Evolutionary conservation across 176 grass and related monocot species (phyloP), one percentile per base, ranked within the genome.

Genomic region (Musa itinerans): DNA sequence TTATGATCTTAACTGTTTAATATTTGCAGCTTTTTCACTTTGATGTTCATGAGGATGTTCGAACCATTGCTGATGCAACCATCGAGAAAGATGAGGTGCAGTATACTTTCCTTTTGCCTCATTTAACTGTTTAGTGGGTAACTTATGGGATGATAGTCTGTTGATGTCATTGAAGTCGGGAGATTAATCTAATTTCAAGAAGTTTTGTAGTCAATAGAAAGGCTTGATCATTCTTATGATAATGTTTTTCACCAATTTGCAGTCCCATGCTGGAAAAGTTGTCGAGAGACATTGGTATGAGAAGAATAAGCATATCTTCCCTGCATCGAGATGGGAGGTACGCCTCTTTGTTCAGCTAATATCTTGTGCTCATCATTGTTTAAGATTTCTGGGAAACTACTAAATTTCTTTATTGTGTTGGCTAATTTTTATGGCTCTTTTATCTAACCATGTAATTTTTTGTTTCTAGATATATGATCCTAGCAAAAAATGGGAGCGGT

Each of bases 291-390:
- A 99, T 76, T 99, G 95, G 91, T 99, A 92, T 2, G 95, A 99
- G 82, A 99, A 99, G 54, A 99, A 99, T 79, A 99, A 94, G 71
- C 95, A 99, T 61, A 99, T 99, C 83, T 99, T 99, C 72, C 90
- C 90, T 27, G 91, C 95, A n/a, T 99, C 91, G 11, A 92, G 95
- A 99, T 99, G 95, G 91, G 95, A 99, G 95, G 95, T 99, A 73
- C 14, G 74, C 26, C 75, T 70, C 16, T 51, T 8, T 68, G 16
- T 53, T 78, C 71, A 27, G 10, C 68, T 20, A 70, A 70, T 17
- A 10, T 50, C 51, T 70, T 75, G 9, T 22, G 8, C 66, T 73
- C 17, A 22, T 74, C 11, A 54, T 63, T 66, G 56, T 67, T 29
- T 68, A 0, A 25, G 69, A 55, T 48, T 20, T 15, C 2, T 5